phyloP scores from a whole-genome alignment of 2,329 filamentous ascomycete genomes.

The Beauveria sp. region DNA sequence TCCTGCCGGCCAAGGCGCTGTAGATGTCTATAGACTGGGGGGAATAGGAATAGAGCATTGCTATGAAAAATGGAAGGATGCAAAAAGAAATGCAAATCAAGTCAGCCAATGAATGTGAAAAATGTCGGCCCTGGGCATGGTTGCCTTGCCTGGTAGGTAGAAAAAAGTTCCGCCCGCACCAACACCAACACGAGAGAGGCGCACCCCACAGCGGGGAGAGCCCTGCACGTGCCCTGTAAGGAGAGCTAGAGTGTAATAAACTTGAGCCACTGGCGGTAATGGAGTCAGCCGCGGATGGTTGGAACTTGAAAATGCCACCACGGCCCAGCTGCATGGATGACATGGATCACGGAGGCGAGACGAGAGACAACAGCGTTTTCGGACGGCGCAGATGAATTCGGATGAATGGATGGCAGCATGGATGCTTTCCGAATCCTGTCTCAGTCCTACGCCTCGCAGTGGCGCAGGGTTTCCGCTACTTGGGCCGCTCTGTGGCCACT shows the following conservation, averaged over 20 bases:
- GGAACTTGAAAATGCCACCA: not conserved
- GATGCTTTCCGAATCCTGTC: not conserved
- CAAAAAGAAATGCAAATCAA: not conserved
- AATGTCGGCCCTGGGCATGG: no score
- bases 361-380: no score
- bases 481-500: no score
- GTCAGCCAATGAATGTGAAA: not conserved
- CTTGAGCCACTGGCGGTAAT: not conserved
- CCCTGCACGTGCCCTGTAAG: not conserved
- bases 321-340: no score
- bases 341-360: no score
- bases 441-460: not conserved
- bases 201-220: not conserved
- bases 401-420: not conserved
- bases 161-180: no score
- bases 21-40: not conserved
- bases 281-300: not conserved
- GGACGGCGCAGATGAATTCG: not conserved
- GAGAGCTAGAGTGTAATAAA: not conserved
- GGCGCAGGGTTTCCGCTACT: not conserved
- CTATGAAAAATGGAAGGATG: not conserved
- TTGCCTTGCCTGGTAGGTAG: no score
- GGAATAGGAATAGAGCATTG: not conserved
- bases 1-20: slow-evolving; percentile 15
- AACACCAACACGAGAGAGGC: not conserved